A percentile compares a stretch with the other conserved stretches of the same genome.
Evolutionary conservation across 768 basidiomycete genomes (phyloP).

Genomic region (Termitomyces heimii): DNA sequence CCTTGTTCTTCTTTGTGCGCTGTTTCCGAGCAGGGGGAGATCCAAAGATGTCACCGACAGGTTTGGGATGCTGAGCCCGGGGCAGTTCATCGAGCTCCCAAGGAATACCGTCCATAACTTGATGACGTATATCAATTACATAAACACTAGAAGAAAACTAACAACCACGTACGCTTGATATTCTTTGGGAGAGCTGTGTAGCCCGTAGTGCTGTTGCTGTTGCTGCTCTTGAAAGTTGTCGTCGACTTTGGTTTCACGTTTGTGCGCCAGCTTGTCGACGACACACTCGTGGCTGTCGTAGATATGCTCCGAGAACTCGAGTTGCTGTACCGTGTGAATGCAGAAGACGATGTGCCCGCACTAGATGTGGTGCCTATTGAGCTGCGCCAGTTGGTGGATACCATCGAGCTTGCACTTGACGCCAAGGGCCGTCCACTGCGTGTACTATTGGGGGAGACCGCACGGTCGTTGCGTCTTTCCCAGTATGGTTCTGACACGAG

Average conservation of each 20-base stretch:
- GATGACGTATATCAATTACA: constrained; percentile 9
- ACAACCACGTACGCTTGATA: constrained; percentile 67
- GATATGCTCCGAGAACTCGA: constrained; percentile 68
- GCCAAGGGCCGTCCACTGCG: constrained; percentile 46
- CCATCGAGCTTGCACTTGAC: constrained; percentile 57
- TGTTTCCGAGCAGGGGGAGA: constrained; percentile 57
- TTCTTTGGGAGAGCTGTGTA: constrained; percentile 51
- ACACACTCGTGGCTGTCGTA: constrained; percentile 77
- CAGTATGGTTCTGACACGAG: constrained; percentile 20
- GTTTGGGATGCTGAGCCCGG: constrained; percentile 55
- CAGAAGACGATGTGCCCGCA: constrained; percentile 61
- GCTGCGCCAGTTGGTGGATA: constrained; percentile 73
- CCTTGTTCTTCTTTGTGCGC: constrained; percentile 63
- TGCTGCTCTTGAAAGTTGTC: constrained; percentile 17
- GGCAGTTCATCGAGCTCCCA: constrained; percentile 70
- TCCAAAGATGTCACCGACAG: constrained; percentile 58
- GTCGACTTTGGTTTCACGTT: constrained; percentile 30
- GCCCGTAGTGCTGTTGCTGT: constrained; percentile 21
- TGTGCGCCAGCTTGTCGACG: constrained; percentile 68
- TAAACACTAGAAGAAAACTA: constrained; percentile 3
- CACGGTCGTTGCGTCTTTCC: constrained; percentile 35
- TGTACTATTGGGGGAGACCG: constrained; percentile 53
- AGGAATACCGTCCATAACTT: constrained; percentile 75
- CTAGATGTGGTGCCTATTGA: constrained; percentile 68
- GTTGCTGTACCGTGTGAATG: constrained; percentile 79